Evolutionary conservation across 331 rosid genomes (phyloP).

Genomic region (Erythrophleum ivorense): DNA sequence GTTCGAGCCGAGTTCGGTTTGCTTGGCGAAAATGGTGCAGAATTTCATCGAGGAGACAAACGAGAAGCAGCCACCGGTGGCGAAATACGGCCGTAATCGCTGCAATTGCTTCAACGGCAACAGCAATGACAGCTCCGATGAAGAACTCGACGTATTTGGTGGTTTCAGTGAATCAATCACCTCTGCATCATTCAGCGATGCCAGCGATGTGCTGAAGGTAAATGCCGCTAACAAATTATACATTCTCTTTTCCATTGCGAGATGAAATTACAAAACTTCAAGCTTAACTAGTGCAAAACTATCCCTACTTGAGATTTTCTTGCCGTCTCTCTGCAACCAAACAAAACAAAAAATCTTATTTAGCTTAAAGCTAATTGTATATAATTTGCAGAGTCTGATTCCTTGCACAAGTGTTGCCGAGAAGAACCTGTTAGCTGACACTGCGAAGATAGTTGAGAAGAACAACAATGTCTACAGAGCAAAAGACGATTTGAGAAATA

Average conservation of each 20-base stretch:
- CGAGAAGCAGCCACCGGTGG: slow-evolving; percentile 62
- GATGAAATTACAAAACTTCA: background rate
- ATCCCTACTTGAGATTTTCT: background rate
- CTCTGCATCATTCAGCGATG: slow-evolving; percentile 59
- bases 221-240: background rate
- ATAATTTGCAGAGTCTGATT: slow-evolving; percentile 59
- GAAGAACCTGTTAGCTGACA: slow-evolving; percentile 86
- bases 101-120: slow-evolving; percentile 92
- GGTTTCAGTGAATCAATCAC: slow-evolving; percentile 54
- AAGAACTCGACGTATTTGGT: slow-evolving; percentile 63
- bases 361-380: background rate
- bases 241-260: too few relatives aligned
- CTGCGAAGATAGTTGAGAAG: slow-evolving; percentile 77
- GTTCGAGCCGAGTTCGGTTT: slow-evolving; percentile 86
- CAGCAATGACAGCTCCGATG: slow-evolving; percentile 82
- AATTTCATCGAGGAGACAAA: slow-evolving; percentile 72
- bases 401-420: slow-evolving; percentile 75
- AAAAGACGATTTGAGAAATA: slow-evolving; percentile 75
- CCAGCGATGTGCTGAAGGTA: slow-evolving; percentile 67
- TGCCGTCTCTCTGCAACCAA: slow-evolving; percentile 14
- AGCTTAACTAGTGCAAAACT: slow-evolving; percentile 5
- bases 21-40: slow-evolving; percentile 82
- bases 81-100: slow-evolving; percentile 75
- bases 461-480: slow-evolving; percentile 60
- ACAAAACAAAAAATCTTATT: background rate